Base-by-base conservation (phyloP, 1,284 basidiomycete species). In the Cerioporus squamosus region DNA sequence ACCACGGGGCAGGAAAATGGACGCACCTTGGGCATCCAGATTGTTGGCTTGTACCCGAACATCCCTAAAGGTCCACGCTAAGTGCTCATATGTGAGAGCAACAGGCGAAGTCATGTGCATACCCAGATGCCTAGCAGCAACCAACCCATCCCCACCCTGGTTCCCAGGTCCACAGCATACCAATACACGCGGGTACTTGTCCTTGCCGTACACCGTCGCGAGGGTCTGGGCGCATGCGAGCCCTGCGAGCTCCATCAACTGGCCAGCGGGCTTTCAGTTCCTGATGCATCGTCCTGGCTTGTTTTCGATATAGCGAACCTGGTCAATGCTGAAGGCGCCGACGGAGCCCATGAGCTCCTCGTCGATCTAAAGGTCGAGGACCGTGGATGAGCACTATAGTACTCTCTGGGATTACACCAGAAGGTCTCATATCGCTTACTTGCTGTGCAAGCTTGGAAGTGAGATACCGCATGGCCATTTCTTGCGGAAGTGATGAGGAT, bases 211-310 rank as follows among this genome's bases (percentile, higher is more conserved):
- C 2, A 88, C 87, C 18, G 81, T 88, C 15, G 89, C 88, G 1
- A 98, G 78, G 0, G 93, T 86, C 74, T 97, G 94, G 0, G 97
- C 97, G 69, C 97, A 98, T 0, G 97, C 90, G 15, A 98, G 79
- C 0, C 97, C 97, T n/a, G 97, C 97, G 2, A 99, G 84, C 71
- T 99, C 97, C 96, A 99, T 99, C 26, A 99, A 79, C 93, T 97
- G 55, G 10, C 42, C 15, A 44, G n/a, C 23, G 23, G 20, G n/a
- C 23, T 18, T 20, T 24, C 39, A 31, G 29, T 38, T 14, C 29
- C n/a, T 39, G 22, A 17, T 26, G 38, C 14, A 36, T 22, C 26
- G 26, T 42, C 33, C 6, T 8, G 3, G 33, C 26, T 36, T 3
- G 33, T 36, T 14, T 26, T 42, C n/a, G 42, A 2, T 24, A 44